These are phyloP conservation scores for Komagataella phaffii DNA, from an alignment of 805 yeast genomes.

Conservation along the genomic window DNA sequence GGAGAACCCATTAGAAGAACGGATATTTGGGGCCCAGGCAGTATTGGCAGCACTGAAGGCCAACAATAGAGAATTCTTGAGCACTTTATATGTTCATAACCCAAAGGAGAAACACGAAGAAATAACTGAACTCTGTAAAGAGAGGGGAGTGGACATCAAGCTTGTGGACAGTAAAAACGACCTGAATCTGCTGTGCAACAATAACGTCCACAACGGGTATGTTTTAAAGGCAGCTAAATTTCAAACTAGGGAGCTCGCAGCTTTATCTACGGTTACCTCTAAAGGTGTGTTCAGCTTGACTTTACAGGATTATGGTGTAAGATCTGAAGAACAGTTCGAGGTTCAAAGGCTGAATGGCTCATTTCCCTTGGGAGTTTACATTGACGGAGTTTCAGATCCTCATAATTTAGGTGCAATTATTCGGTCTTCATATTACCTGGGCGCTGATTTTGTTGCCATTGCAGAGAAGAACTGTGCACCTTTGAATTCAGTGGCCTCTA, in stretches of 20 bases:
- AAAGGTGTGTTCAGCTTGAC: constrained; percentile 2
- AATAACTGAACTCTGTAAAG: constrained; percentile 33
- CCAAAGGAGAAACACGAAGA: constrained; percentile 20
- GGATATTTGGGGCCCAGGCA: constrained; percentile 64
- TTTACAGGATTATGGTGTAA: constrained; percentile 5
- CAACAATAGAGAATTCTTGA: constrained; percentile 36
- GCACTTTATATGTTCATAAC: constrained; percentile 34
- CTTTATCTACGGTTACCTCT: constrained; percentile 10
- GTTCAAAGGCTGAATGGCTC: constrained; percentile 1
- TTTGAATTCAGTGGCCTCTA: constrained; percentile 64
- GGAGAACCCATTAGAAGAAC: constrained; percentile 42
- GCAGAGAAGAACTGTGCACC: constrained; percentile 64
- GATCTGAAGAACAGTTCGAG: constrained; percentile 8
- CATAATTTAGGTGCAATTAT: constrained; percentile 79
- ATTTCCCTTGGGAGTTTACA: constrained; percentile 56
- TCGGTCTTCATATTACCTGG: constrained; percentile 69
- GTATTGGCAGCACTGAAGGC: constrained; percentile 58
- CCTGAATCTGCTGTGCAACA: constrained; percentile 43
- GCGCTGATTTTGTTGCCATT: constrained; percentile 65
- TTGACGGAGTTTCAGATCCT: constrained; percentile 78
- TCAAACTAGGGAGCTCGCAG: constrained; percentile 15
- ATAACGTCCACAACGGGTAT: constrained; percentile 72
- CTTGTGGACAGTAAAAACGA: constrained; percentile 30
- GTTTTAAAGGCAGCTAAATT: constrained; percentile 57
- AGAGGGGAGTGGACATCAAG: constrained; percentile 23